These are phyloP conservation scores for Chytriomyces hyalinus DNA, from an alignment of 192 early-diverging fungal species.

Conservation along the genomic window DNA sequence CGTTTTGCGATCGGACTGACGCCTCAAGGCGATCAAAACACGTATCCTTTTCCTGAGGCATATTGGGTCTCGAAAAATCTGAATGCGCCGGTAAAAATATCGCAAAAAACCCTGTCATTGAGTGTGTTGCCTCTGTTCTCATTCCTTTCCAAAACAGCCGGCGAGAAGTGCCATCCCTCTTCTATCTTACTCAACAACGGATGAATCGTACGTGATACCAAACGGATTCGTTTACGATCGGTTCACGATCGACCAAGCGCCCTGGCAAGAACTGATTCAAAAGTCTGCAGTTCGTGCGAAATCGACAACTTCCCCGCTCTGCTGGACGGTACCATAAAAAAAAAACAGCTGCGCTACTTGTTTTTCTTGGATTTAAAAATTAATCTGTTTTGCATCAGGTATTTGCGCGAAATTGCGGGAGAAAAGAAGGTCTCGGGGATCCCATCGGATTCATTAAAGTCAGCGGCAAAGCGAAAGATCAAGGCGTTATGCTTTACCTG, in stretches of 20 bases:
- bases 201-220: conserved; percentile 66
- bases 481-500: conserved; percentile 74
- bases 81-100: conserved; percentile 2
- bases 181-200: conserved; percentile 58
- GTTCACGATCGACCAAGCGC: conserved; percentile 70
- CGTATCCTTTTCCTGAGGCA: conserved; percentile 78
- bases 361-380: too few relatives aligned
- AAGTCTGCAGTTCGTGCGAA: conserved; percentile 36
- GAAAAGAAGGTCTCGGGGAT: conserved; percentile 61
- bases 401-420: conserved; percentile 66
- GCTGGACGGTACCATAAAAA: conserved; percentile 55
- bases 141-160: conserved; percentile 38
- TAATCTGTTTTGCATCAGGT: neutral
- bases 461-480: conserved; percentile 53
- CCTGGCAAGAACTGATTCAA: conserved; percentile 66
- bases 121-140: neutral
- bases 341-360: too few relatives aligned
- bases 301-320: conserved; percentile 31
- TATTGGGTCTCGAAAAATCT: conserved; percentile 40
- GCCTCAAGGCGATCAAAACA: conserved; percentile 9
- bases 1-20: neutral
- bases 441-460: conserved; percentile 79
- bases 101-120: neutral
- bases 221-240: conserved; percentile 79
- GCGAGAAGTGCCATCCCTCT: conserved; percentile 68